A percentile compares a stretch with the other conserved stretches of the same genome.
These are phyloP conservation scores for Botryotinia globosa DNA, from an alignment of 2,329 filamentous ascomycete genomes.

Conservation along the genomic window DNA sequence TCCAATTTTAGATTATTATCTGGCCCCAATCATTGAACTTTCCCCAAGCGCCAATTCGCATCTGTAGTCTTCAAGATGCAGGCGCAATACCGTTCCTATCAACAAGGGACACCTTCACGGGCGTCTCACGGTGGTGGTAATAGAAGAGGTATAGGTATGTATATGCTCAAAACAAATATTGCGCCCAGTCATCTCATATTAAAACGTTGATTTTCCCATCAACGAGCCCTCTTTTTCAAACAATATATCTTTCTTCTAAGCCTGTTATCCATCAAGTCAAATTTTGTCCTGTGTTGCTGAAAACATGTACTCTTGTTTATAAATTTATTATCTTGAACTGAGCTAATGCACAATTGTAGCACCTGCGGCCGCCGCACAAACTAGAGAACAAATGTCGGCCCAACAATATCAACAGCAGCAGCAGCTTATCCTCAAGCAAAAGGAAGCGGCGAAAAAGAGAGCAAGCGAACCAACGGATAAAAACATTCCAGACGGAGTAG, in stretches of 20 bases:
- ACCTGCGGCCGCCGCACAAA: constrained; percentile 44
- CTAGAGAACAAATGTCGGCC: constrained; percentile 10
- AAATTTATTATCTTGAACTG: background rate
- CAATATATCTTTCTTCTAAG: background rate
- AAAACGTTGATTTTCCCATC: constrained; percentile 38
- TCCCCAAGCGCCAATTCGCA: background rate
- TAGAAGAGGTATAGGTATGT: constrained; percentile 40
- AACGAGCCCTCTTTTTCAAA: background rate
- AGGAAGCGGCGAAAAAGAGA: constrained; percentile 71
- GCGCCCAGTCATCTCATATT: constrained; percentile 25
- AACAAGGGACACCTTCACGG: constrained; percentile 28
- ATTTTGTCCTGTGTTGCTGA: background rate
- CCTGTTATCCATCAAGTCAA: background rate
- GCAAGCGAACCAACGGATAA: constrained; percentile 92
- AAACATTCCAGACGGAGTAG: constrained; percentile 86
- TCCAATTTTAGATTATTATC: constrained; percentile 1
- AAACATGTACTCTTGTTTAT: background rate
- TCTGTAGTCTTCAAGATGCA: constrained; percentile 15
- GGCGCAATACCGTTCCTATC: constrained; percentile 21
- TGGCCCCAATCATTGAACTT: background rate
- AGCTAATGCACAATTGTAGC: constrained; percentile 21
- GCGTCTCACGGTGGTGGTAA: constrained; percentile 35
- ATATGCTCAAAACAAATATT: constrained; percentile 20
- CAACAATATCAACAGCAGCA: constrained; percentile 17
- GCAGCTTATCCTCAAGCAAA: constrained; percentile 44